phyloP scores from a whole-genome alignment of 306 rosid genomes.

The Herpetospermum pedunculosum region DNA sequence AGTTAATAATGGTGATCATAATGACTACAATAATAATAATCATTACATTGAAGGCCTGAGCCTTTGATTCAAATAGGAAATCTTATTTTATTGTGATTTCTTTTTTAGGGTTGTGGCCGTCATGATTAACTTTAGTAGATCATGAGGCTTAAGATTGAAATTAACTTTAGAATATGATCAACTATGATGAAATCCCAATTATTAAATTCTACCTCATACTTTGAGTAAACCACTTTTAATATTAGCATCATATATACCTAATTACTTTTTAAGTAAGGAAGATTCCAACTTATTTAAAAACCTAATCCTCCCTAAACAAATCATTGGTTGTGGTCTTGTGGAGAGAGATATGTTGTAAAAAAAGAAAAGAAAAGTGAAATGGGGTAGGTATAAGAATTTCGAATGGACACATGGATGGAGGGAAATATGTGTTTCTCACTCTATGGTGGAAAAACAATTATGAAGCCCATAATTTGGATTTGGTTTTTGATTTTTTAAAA shows the following conservation, averaged over 20 bases:
- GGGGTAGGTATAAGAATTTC: neutral
- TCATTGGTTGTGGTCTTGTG: neutral
- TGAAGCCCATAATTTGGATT: too few species aligned
- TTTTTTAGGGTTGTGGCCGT: conserved; percentile 41
- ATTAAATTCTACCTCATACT: neutral
- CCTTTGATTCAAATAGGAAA: conserved; percentile 23
- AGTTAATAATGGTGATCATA: conserved; percentile 43
- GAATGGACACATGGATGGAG: neutral
- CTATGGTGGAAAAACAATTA: neutral
- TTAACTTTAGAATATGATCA: conserved; percentile 5
- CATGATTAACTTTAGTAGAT: conserved; percentile 37
- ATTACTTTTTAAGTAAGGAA: conserved; percentile 2
- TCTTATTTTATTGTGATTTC: conserved; percentile 18
- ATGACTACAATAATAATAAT: conserved; percentile 67
- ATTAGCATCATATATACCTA: neutral
- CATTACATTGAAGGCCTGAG: conserved; percentile 43
- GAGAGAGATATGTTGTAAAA: neutral
- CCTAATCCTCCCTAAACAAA: neutral
- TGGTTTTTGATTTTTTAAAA: too few species aligned
- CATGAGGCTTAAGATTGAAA: neutral
- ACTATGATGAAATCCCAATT: conserved; percentile 2
- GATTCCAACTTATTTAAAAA: conserved; percentile 5
- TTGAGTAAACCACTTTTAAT: neutral
- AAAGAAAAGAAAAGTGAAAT: neutral
- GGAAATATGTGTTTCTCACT: too few species aligned